phyloP scores from a whole-genome alignment of 345 rosid species.

The Arabidopsis suecica region DNA sequence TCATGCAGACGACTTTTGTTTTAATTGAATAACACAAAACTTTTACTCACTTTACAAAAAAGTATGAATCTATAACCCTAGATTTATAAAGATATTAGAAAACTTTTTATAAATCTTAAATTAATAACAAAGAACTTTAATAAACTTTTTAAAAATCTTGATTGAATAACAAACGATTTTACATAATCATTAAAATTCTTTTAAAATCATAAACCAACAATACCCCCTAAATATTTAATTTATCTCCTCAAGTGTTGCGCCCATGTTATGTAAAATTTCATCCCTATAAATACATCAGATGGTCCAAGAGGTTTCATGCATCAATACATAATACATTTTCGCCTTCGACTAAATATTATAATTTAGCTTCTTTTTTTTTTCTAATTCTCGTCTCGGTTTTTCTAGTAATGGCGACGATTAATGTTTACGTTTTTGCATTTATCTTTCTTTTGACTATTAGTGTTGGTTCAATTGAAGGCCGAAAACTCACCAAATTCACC shows the following conservation, averaged over 20 bases:
- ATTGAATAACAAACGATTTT: no score
- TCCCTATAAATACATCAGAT: slow-evolving; percentile 33
- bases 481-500: slow-evolving; percentile 30
- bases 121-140: no score
- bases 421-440: slow-evolving; percentile 37
- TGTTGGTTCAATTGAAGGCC: slow-evolving; percentile 29
- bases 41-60: no score
- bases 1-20: no score
- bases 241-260: slow-evolving; percentile 17
- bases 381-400: slow-evolving; percentile 10
- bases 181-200: no score
- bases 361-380: neutral
- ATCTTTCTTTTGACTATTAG: slow-evolving; percentile 29
- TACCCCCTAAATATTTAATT: neutral
- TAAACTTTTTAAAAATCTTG: no score
- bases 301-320: slow-evolving; percentile 39
- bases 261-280: slow-evolving; percentile 30
- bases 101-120: no score
- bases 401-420: slow-evolving; percentile 38
- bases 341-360: slow-evolving; percentile 22
- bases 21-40: no score
- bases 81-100: no score
- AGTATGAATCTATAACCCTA: no score
- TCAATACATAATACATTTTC: slow-evolving; percentile 29
- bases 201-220: no score